phyloP scores from a whole-genome alignment of 345 rosid species.

The Arabis alpina region DNA sequence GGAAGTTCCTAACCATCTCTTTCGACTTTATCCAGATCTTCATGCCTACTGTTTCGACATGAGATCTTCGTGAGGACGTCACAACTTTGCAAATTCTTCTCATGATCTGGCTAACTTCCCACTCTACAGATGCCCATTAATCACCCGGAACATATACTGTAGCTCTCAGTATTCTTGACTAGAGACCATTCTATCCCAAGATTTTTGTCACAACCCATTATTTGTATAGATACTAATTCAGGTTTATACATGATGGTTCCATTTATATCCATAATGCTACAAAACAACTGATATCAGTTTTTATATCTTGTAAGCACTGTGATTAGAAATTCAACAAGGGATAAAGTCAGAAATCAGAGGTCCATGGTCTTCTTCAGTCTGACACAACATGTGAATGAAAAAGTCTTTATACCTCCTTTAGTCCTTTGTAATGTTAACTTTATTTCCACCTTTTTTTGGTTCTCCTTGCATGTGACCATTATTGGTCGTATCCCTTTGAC shows the following conservation, averaged over 20 bases:
- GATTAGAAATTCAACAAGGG: constrained; percentile 13
- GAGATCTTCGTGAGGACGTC: constrained; percentile 1
- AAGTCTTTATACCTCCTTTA: constrained; percentile 30
- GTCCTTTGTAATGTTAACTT: constrained; percentile 29
- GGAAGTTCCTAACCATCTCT: constrained; percentile 8
- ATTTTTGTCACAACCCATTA: constrained; percentile 25
- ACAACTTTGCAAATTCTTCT: background rate
- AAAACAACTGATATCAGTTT: background rate
- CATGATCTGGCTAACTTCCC: background rate
- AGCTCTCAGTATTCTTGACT: constrained; percentile 5
- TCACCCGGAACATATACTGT: constrained; percentile 12
- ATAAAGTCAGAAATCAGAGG: constrained; percentile 19
- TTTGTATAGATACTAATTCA: constrained; percentile 29
- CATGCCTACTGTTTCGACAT: constrained; percentile 8
- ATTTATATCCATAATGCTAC: background rate
- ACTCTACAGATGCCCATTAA: constrained; percentile 4
- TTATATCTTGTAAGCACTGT: background rate
- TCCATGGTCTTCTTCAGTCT: constrained; percentile 36
- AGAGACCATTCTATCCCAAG: background rate
- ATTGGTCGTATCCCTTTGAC: constrained; percentile 40
- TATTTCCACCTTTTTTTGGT: constrained; percentile 28
- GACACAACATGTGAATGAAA: constrained; percentile 40
- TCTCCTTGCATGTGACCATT: constrained; percentile 42
- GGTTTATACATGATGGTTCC: background rate
- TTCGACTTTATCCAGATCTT: constrained; percentile 27